A percentile compares a stretch with the other conserved stretches of the same genome.
These are phyloP conservation scores for Aspergillus pseudotamarii DNA, from an alignment of 2,329 filamentous ascomycete genomes.

Conservation along the genomic window DNA sequence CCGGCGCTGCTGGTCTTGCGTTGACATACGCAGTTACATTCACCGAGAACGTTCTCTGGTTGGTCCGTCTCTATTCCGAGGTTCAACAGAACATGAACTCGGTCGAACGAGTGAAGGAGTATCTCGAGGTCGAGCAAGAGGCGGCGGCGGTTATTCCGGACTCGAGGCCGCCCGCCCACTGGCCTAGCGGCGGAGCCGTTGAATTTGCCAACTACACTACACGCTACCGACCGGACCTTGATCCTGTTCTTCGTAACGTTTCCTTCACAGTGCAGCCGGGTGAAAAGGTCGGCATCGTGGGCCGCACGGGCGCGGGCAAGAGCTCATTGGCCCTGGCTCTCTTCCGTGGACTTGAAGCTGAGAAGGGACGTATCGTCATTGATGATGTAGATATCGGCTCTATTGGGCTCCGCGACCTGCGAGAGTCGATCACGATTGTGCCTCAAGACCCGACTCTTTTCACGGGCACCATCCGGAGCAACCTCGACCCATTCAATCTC, in stretches of 20 bases:
- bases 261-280: conserved; percentile 82
- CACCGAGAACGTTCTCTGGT: conserved; percentile 95
- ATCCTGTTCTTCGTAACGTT: conserved; percentile 80
- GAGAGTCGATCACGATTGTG: conserved; percentile 94
- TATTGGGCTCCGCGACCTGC: conserved; percentile 90
- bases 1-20: conserved; percentile 89
- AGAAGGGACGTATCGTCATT: conserved; percentile 84
- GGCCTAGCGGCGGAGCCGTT: conserved; percentile 83
- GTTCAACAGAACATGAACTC: conserved; percentile 99
- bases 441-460: conserved; percentile 94
- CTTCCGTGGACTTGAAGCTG: conserved; percentile 91
- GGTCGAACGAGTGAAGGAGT: conserved; percentile 95
- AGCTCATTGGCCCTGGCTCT: conserved; percentile 90
- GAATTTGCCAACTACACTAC: conserved; percentile 90
- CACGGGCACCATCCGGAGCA: conserved; percentile 85
- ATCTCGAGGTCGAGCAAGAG: conserved; percentile 94
- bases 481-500: conserved; percentile 86
- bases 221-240: conserved; percentile 82
- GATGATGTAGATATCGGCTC: conserved; percentile 86
- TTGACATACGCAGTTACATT: conserved; percentile 96
- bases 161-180: conserved; percentile 74
- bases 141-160: conserved; percentile 76
- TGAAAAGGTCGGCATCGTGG: conserved; percentile 95
- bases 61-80: conserved; percentile 87
- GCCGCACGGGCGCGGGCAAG: conserved; percentile 93